Conservation (phyloP, 2,329 filamentous ascomycete species). For the Lecanoromycetidae sp. region DNA sequence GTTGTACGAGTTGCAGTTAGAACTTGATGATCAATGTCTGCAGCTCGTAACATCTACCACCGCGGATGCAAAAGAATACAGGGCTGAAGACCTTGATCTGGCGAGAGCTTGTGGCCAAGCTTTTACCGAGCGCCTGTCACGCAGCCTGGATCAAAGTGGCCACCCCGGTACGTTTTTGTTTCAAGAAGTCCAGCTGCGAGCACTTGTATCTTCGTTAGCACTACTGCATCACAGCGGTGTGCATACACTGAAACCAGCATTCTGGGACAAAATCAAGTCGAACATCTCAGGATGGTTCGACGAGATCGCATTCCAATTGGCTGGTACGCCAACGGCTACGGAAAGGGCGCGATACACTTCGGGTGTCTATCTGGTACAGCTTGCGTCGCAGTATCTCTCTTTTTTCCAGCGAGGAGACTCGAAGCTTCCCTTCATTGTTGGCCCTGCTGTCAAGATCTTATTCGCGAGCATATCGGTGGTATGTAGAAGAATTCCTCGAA, state of each 20-base stretch:
- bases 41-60: background rate
- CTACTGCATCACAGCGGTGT: slow-evolving; percentile 8
- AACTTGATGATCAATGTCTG: slow-evolving; percentile 8
- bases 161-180: background rate
- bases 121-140: background rate
- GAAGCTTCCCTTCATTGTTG: background rate
- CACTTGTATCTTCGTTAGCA: slow-evolving; percentile 10
- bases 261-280: background rate
- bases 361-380: background rate
- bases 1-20: background rate
- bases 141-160: background rate
- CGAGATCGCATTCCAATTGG: background rate
- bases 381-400: slow-evolving; percentile 9
- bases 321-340: background rate
- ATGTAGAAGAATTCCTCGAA: background rate
- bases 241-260: background rate
- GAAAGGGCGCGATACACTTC: background rate
- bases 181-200: slow-evolving; percentile 6
- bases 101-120: background rate
- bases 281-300: slow-evolving; percentile 5
- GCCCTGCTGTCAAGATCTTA: background rate
- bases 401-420: background rate
- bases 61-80: background rate
- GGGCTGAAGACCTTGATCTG: background rate
- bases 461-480: slow-evolving; percentile 6